A percentile compares a stretch with the other conserved stretches of the same genome.
Evolutionary conservation across 176 grass and related monocot species (phyloP).

Genomic region (Ensete ventricosum): DNA sequence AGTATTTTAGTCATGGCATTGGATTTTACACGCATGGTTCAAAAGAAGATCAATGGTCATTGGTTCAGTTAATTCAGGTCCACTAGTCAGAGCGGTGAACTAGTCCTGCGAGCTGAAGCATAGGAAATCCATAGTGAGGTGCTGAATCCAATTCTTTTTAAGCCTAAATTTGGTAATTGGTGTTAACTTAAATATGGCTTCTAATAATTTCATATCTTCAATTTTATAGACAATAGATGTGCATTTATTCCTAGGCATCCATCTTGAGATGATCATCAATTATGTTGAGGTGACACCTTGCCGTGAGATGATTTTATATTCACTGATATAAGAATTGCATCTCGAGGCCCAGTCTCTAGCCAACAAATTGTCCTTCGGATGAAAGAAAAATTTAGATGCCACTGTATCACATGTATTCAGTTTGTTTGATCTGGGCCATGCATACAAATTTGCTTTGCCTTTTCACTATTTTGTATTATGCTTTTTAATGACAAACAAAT

Average conservation of each 20-base stretch:
- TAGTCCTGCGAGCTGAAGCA: background rate
- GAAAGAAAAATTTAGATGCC: too few species aligned
- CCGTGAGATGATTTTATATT: background rate
- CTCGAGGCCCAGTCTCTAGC: background rate
- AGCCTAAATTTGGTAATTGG: background rate
- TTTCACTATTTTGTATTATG: too few species aligned
- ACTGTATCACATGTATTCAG: too few species aligned
- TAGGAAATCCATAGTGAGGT: background rate
- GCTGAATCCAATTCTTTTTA: background rate
- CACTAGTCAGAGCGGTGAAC: background rate
- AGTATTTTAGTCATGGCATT: background rate
- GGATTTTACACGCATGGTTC: background rate
- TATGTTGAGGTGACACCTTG: background rate
- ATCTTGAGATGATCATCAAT: background rate
- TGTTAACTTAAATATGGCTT: background rate
- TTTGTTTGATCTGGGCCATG: too few species aligned
- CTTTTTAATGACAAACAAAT: too few species aligned
- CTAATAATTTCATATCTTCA: background rate
- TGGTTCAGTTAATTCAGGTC: constrained; percentile 23
- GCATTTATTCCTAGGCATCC: background rate
- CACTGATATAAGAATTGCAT: background rate
- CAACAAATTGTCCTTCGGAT: too few species aligned
- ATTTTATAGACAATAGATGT: background rate
- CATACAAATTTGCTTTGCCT: too few species aligned
- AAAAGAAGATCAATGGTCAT: background rate